Evolutionary conservation across 1,284 basidiomycete genomes (phyloP).

Genomic region (Prillingera fragicola): DNA sequence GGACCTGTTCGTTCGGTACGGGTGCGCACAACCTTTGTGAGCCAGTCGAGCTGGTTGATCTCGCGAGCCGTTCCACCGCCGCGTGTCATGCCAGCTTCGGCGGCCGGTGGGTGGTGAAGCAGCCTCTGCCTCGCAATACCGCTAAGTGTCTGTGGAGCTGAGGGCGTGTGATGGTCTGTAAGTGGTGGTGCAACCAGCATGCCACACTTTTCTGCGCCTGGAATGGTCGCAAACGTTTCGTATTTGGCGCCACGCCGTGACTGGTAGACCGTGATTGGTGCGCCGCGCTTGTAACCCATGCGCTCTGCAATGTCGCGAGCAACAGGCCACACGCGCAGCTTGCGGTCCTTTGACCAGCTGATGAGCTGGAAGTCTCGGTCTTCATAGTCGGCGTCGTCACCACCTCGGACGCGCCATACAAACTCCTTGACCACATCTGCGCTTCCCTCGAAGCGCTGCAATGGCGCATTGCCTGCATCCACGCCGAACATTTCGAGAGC

Average conservation of each 20-base stretch:
- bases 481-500: constrained; percentile 74
- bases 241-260: constrained; percentile 49
- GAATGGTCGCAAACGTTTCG: constrained; percentile 39
- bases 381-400: constrained; percentile 51
- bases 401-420: constrained; percentile 75
- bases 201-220: neutral
- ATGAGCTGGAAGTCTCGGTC: constrained; percentile 82
- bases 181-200: no score
- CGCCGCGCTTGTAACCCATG: constrained; percentile 51
- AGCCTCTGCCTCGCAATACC: constrained; percentile 36
- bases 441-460: constrained; percentile 80
- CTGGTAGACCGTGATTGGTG: constrained; percentile 52
- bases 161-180: no score
- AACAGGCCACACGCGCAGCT: constrained; percentile 85
- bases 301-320: constrained; percentile 54
- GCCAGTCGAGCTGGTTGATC: constrained; percentile 48
- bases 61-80: constrained; percentile 34
- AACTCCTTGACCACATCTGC: constrained; percentile 95
- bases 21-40: constrained; percentile 41
- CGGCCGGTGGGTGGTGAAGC: constrained; percentile 17
- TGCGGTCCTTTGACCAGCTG: constrained; percentile 95
- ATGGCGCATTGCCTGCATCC: constrained; percentile 32
- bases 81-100: constrained; percentile 45
- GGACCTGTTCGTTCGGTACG: constrained; percentile 5
- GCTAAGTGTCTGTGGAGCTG: constrained; percentile 23